A percentile compares a stretch with the other conserved stretches of the same genome.
Conservation (phyloP, 164 flowering plant species). For the Liriodendron chinense region DNA sequence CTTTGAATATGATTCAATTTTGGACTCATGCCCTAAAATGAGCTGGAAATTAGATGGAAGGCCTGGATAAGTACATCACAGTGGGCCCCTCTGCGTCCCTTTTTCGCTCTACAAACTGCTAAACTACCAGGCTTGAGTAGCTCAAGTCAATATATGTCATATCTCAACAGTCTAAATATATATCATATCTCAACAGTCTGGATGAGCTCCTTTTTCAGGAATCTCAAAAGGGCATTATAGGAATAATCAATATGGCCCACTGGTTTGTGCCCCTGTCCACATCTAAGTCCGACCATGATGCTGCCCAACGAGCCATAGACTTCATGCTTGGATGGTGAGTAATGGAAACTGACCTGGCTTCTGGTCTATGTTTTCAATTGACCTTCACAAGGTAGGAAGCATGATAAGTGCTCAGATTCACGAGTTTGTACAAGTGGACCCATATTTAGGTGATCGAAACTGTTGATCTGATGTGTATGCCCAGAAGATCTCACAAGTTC, state of each 20-base stretch:
- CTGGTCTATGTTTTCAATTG: neutral
- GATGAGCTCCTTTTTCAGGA: too few relatives aligned
- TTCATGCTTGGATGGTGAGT: conserved; percentile 59
- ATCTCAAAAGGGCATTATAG: too few relatives aligned
- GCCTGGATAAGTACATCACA: too few relatives aligned
- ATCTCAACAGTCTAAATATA: too few relatives aligned
- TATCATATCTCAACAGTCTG: too few relatives aligned
- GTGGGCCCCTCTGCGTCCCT: too few relatives aligned
- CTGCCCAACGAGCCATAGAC: conserved; percentile 47
- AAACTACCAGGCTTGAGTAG: too few relatives aligned
- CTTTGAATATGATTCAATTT: too few relatives aligned
- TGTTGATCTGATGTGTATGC: neutral
- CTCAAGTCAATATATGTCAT: too few relatives aligned
- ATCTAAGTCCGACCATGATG: conserved; percentile 36
- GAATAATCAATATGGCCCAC: conserved; percentile 29
- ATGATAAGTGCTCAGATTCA: neutral
- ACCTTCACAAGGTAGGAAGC: neutral
- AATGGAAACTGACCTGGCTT: neutral
- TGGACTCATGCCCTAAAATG: too few relatives aligned
- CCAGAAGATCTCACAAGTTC: neutral
- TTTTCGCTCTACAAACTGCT: too few relatives aligned
- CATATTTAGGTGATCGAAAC: neutral
- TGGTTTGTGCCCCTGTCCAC: conserved; percentile 40
- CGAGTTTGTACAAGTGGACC: neutral
- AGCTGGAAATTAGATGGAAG: too few relatives aligned